These are phyloP conservation scores for Platanus orientalis DNA, from an alignment of 164 flowering plant species.

Conservation along the genomic window DNA sequence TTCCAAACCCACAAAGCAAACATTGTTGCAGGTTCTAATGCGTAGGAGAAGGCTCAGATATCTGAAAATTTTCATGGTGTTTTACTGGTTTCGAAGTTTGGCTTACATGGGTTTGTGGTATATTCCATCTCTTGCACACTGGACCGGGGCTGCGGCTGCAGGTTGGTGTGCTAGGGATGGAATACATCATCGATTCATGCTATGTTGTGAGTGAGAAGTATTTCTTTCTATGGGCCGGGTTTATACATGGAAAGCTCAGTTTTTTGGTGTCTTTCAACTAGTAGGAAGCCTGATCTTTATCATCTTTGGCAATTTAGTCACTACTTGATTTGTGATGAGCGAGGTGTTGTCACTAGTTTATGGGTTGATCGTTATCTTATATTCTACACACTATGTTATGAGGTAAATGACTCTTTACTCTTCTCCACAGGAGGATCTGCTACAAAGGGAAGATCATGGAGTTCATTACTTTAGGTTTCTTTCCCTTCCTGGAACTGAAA, in stretches of 20 bases:
- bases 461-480: background rate
- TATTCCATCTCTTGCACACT: constrained; percentile 34
- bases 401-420: no score
- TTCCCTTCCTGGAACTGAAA: no score
- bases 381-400: no score
- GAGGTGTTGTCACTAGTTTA: background rate
- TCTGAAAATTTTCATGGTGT: background rate
- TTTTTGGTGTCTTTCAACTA: background rate
- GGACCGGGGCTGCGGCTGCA: constrained; percentile 7
- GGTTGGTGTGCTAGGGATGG: constrained; percentile 21
- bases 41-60: background rate
- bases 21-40: background rate
- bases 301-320: no score
- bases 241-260: background rate
- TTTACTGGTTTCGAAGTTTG: background rate
- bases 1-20: background rate
- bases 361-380: no score
- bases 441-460: background rate
- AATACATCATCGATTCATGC: constrained; percentile 20
- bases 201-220: background rate
- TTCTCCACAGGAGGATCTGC: no score
- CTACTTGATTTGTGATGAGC: background rate
- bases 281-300: background rate
- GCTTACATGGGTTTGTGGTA: constrained; percentile 17
- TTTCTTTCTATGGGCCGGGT: background rate